phyloP scores from a whole-genome alignment of 345 rosid species.

The Populus deltoides region DNA sequence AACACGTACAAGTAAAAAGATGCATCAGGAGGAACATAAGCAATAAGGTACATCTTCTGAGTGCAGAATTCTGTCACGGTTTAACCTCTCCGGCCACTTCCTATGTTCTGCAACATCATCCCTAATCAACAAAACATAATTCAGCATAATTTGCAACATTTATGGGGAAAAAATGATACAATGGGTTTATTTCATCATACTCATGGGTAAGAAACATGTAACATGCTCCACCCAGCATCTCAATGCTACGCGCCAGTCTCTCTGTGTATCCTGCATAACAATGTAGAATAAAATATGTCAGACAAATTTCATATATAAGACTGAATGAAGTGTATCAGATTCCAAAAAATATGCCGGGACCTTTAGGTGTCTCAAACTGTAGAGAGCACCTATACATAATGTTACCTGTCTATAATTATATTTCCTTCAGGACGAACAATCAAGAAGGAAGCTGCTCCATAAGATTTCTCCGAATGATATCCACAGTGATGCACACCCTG shows the following conservation, averaged over 20 bases:
- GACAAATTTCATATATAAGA: background rate
- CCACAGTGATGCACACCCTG: constrained; percentile 71
- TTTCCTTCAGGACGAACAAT: constrained; percentile 57
- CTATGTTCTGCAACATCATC: constrained; percentile 72
- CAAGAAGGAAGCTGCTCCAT: constrained; percentile 58
- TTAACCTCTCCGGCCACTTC: constrained; percentile 55
- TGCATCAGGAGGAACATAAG: background rate
- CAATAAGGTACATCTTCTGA: constrained; percentile 40
- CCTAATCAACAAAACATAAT: constrained; percentile 35
- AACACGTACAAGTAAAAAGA: background rate
- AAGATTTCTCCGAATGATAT: constrained; percentile 63
- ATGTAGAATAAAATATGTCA: background rate
- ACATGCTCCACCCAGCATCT: constrained; percentile 52
- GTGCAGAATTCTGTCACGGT: constrained; percentile 52
- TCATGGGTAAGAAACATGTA: constrained; percentile 64
- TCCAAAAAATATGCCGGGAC: background rate
- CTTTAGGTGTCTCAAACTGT: background rate
- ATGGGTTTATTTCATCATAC: constrained; percentile 24
- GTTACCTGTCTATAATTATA: constrained; percentile 59
- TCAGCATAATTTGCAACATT: background rate
- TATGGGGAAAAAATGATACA: background rate
- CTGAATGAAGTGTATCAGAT: background rate
- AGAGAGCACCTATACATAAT: background rate
- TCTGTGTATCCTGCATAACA: constrained; percentile 48
- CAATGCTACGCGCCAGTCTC: constrained; percentile 48